Evolutionary conservation across 1,284 basidiomycete species (phyloP), one percentile per base, ranked within the genome.

Genomic region (Boletus semigastroideus): DNA sequence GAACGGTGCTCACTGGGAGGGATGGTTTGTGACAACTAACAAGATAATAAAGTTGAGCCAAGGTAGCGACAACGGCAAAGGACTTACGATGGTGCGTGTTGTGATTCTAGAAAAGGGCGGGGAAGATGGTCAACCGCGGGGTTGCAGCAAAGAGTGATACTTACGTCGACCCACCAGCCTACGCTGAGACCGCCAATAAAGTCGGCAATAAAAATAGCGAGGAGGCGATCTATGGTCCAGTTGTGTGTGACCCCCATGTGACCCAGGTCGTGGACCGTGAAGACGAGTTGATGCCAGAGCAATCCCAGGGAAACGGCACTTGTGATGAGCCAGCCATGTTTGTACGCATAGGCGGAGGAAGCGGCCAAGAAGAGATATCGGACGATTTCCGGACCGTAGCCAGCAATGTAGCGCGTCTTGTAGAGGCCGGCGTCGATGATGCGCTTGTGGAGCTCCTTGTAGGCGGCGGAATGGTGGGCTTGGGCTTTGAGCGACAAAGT

Each of bases 141-240:
- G 4, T 28, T 34, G 51, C 39, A 41, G 53, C 20, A 57, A 54
- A 43, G 53, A 55, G n/a, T 42, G 48, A 27, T 19, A 83, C 90
- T 76, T 58, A 94, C 92, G 70, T 97, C 84, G 52, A 94, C 93
- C 96, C 96, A 99, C 97, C 96, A 99, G 37, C 93, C 90, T 34
- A 97, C 80, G 67, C 93, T 96, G 48, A 99, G 75, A 2, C 96
- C 96, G 19, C 96, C 95, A 48, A 96, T 76, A 64, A 90, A 93
- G 70, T 94, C 82, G 1, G 92, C 90, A 50, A 96, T 78, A n/a
- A 87, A 67, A 52, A 90, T 93, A 19, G 84, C 89, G 48, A 96
- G 74, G 44, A 93, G 62, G 36, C 95, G 83, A 68, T 99, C 96
- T 48, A 78, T 72, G 30, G 77, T 72, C 88, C 93, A 97, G 65